Evolutionary conservation across 176 grass and related monocot genomes (phyloP).

Genomic region (Coix lacrymajobi): DNA sequence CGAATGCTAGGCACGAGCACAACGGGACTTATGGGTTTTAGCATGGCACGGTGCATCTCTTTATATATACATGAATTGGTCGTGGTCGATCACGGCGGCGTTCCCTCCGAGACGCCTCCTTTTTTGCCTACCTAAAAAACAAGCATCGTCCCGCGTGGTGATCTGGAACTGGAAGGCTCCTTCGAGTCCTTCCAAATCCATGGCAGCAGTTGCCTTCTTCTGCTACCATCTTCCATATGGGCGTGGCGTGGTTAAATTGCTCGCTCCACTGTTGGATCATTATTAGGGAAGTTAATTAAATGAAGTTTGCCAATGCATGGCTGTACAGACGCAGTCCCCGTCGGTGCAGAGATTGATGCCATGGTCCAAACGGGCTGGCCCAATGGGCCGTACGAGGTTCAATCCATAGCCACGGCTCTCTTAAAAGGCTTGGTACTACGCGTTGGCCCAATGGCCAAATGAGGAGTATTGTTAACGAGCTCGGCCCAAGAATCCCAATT

Average conservation of each 20-base stretch:
- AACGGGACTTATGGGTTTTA: neutral
- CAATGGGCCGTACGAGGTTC: too few relatives aligned
- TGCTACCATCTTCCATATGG: neutral
- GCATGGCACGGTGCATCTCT: neutral
- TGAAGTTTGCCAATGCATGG: neutral
- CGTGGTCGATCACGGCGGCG: neutral
- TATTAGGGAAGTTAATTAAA: neutral
- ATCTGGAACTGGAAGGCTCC: neutral
- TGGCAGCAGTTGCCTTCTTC: neutral
- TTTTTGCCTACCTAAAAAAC: neutral
- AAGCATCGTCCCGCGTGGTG: too few relatives aligned
- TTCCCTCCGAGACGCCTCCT: neutral
- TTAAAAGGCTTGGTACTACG: too few relatives aligned
- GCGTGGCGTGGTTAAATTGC: neutral
- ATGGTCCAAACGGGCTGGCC: too few relatives aligned
- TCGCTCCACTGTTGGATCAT: neutral
- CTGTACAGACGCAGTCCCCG: neutral
- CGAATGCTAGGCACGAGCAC: neutral
- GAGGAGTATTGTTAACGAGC: too few relatives aligned
- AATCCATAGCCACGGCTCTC: too few relatives aligned
- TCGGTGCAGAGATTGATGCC: too few relatives aligned
- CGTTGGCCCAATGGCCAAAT: too few relatives aligned
- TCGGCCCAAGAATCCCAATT: too few relatives aligned
- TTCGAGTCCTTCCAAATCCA: neutral
- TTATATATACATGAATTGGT: neutral